Conservation (phyloP, 192 early-diverging fungal species). For the Pilobolus umbonatus region DNA sequence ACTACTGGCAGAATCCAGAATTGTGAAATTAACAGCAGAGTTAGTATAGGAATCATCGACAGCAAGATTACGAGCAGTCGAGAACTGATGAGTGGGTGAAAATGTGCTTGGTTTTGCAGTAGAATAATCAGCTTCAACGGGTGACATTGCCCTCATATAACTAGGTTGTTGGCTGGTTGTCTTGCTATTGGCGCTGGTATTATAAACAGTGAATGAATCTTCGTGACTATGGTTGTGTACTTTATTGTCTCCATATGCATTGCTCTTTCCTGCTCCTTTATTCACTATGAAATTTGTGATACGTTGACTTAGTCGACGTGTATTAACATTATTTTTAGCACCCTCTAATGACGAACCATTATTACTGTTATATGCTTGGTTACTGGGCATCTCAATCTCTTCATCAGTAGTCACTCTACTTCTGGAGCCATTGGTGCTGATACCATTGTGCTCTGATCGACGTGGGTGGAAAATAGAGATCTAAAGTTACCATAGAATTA, state of each 20-base stretch:
- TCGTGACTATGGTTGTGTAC: neutral
- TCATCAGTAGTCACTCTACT: neutral
- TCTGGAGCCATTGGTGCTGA: neutral
- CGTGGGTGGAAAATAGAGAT: conserved; percentile 20
- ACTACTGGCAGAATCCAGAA: neutral
- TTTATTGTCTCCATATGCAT: too few species aligned
- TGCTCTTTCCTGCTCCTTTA: neutral
- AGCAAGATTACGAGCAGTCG: neutral
- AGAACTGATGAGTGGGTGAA: conserved; percentile 5
- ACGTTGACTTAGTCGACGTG: conserved; percentile 3
- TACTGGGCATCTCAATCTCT: neutral
- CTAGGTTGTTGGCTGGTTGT: neutral
- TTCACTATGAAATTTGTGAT: conserved; percentile 15
- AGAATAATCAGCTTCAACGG: neutral
- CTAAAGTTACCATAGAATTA: conserved; percentile 1
- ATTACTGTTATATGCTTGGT: neutral
- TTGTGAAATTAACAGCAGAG: conserved; percentile 4
- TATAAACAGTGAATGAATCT: neutral
- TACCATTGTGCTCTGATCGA: neutral
- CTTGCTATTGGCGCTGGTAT: neutral
- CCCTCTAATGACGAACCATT: conserved; percentile 1
- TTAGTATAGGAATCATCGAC: conserved; percentile 11
- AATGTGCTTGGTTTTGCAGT: conserved; percentile 1
- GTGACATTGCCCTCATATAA: conserved; percentile 2
- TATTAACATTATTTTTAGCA: neutral